A percentile compares a stretch with the other conserved stretches of the same genome.
Conservation (phyloP, 768 basidiomycete species). For the Artomyces pyxidatus region DNA sequence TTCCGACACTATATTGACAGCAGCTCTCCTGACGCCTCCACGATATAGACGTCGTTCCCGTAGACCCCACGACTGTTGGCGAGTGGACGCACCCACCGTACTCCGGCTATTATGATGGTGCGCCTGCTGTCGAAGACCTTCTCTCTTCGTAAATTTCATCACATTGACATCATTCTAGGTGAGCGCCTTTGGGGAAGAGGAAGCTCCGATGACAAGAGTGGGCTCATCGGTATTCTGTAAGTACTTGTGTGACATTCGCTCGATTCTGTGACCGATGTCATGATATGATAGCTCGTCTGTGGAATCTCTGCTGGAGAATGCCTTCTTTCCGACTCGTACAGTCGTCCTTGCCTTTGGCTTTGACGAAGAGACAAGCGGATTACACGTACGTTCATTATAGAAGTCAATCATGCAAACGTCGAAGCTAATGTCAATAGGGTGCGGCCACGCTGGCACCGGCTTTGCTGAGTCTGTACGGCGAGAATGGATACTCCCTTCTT, state of each 20-base stretch:
- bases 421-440: slow-evolving; percentile 24
- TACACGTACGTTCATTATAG: slow-evolving; percentile 11
- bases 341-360: slow-evolving; percentile 37
- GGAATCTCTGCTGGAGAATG: slow-evolving; percentile 37
- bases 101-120: slow-evolving; percentile 54
- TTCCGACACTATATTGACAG: neutral
- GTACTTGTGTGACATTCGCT: slow-evolving; percentile 3
- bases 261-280: neutral
- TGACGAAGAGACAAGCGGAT: slow-evolving; percentile 39
- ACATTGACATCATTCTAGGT: slow-evolving; percentile 9
- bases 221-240: slow-evolving; percentile 25
- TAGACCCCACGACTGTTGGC: slow-evolving; percentile 43
- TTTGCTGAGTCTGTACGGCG: slow-evolving; percentile 38
- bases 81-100: slow-evolving; percentile 58
- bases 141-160: neutral
- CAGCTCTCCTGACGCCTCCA: neutral
- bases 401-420: neutral
- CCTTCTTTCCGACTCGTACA: slow-evolving; percentile 38
- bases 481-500: slow-evolving; percentile 42
- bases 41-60: slow-evolving; percentile 57
- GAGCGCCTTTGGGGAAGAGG: slow-evolving; percentile 27
- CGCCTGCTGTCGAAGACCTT: neutral
- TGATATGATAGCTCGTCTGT: slow-evolving; percentile 27
- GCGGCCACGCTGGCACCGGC: slow-evolving; percentile 31
- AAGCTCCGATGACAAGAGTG: slow-evolving; percentile 28